Base-by-base conservation (phyloP, 148 eudicot species). In the Limonium bicolor region DNA sequence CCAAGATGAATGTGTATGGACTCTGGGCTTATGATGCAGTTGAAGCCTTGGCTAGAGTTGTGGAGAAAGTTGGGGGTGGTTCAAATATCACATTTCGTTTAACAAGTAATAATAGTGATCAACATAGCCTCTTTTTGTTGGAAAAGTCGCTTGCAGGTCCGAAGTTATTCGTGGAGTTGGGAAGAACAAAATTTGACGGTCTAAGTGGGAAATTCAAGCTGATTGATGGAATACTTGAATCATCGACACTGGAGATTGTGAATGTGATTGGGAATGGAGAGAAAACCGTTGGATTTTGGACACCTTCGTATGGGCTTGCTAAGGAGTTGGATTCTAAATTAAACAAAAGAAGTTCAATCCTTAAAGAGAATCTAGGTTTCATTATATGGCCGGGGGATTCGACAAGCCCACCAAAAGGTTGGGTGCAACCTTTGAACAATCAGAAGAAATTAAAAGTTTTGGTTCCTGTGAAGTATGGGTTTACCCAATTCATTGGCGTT, bases 361-460 rank as follows among this genome's bases (percentile, higher is more conserved):
- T 29, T 7, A 63, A 44, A 32, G 51, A 57, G 1, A 50, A 71
- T 34, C 72, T 77, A 33, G 51, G 48, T 22, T 2, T 60, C 37
- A 63, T 77, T 10, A 55, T 61, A 39, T 80, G 90, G 90, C 95
- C 95, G 0, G 86, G 95, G 5, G 70, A 65, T 23, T 29, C 60
- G 2, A 26, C 28, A 8, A 12, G 5, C 6, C 38, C 51, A 3
- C 92, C 92, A 1, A 69, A 58, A 67, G 82, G 80, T 21, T 80
- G 90, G 86, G 92, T 73, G 26, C 35, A 50, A 23, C 73, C 85
- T 6, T 54, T 76, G 14, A 14, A 30, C 34, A 61, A 64, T 31
- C 78, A 61, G 41, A 70, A 56, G 35, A 53, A 42, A 28, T 41
- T 81, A 44, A 63, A 29, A 42, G 47, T 81, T 8, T 77, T 66